Base-by-base conservation (phyloP, 345 rosid genomes). In the Geranium brycei region DNA sequence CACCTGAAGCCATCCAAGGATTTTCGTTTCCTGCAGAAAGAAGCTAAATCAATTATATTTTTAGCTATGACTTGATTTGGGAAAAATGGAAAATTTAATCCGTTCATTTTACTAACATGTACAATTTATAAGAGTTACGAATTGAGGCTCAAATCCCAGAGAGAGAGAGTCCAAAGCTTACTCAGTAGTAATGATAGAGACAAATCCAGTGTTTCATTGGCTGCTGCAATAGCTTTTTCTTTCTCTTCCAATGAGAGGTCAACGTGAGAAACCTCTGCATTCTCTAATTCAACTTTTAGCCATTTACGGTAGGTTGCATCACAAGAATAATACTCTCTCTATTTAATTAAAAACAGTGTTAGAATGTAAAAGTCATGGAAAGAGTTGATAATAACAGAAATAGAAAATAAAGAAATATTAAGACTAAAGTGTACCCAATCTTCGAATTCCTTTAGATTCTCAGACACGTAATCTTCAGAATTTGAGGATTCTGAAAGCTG, bases 231-330 rank as follows among this genome's bases (percentile, higher is more conserved):
- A 63, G 84, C 80, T 83, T 75, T 86, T 71, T 79, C 79, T 68
- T 76, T 85, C 74, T 93, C 99, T 70, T 90, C 99, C 63, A 66
- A 61, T 16, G 97, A 89, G 64, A 90, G 84, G 67, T 88, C 91
- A 68, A 16, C 32, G 17, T 82, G 76, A 66, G 85, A 78, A 65
- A 81, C 79, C 67, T 90, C 93, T 31, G 87, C 91, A 77, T 82
- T 87, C 66, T 82, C 95, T 67, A 87, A 66, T 63, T 90, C 84
- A 68, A 83, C 73, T 79, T 88, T 83, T 72, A 93, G 96, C 99
- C 99, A 90, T 66, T 83, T 86, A 68, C 97, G 97, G 73, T 88
- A 90, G 18, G 84, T 88, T 77, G 99, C 97, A 51, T 90, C 99
- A 81, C 96, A 90, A 69, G 95, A 88, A 75, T 90, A 93, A 77